Evolutionary conservation across 768 basidiomycete genomes (phyloP).

Genomic region (Fistulinella prunicolor): DNA sequence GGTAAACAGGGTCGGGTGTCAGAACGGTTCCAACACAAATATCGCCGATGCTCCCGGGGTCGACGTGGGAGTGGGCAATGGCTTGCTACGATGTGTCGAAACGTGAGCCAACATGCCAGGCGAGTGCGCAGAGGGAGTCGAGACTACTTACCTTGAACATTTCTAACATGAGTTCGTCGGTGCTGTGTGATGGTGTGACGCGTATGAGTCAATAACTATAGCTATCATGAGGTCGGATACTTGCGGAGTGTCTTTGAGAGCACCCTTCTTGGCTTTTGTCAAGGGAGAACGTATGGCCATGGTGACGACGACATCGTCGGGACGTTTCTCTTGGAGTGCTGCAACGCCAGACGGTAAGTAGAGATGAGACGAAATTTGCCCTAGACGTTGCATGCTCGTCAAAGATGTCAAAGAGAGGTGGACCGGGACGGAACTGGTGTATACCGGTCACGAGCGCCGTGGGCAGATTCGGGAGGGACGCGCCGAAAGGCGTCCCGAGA

Average conservation of each 20-base stretch:
- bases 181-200: too few relatives aligned
- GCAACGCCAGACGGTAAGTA: slow-evolving; percentile 44
- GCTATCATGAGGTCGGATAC: too few relatives aligned
- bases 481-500: too few relatives aligned
- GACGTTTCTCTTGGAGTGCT: slow-evolving; percentile 53
- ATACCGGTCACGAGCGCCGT: too few relatives aligned
- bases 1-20: slow-evolving; percentile 61
- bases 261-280: slow-evolving; percentile 76
- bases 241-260: slow-evolving; percentile 65
- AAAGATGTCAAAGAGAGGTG: too few relatives aligned
- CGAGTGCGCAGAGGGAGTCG: too few relatives aligned
- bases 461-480: too few relatives aligned
- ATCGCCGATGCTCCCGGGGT: slow-evolving; percentile 67
- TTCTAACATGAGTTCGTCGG: slow-evolving; percentile 77
- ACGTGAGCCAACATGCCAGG: not conserved
- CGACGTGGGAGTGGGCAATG: slow-evolving; percentile 54
- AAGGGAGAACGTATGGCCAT: slow-evolving; percentile 76
- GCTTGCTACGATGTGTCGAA: slow-evolving; percentile 43
- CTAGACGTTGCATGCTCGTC: slow-evolving; percentile 72
- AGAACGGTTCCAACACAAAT: slow-evolving; percentile 80
- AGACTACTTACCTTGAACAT: slow-evolving; percentile 70
- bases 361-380: slow-evolving; percentile 63
- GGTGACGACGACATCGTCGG: slow-evolving; percentile 81
- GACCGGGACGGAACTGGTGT: too few relatives aligned
- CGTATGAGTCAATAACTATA: too few relatives aligned